These are phyloP conservation scores for Candida tammaniensis DNA, from an alignment of 805 yeast species.

Conservation along the genomic window DNA sequence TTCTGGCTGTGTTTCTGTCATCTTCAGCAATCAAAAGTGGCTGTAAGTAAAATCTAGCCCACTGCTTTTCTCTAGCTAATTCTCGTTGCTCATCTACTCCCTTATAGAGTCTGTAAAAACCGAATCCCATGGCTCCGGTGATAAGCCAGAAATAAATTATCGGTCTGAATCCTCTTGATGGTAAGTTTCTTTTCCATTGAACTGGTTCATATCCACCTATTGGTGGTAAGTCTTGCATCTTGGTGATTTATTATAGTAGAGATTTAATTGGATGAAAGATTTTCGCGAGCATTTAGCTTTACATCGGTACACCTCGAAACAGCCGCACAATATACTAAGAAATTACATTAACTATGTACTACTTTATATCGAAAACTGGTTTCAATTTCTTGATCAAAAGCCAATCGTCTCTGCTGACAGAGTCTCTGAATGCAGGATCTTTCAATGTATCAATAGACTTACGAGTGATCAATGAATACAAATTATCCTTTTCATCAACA, in stretches of 20 bases:
- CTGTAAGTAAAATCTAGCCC: slow-evolving; percentile 71
- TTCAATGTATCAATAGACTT: slow-evolving; percentile 94
- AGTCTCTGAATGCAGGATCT: slow-evolving; percentile 95
- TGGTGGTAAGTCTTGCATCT: slow-evolving; percentile 85
- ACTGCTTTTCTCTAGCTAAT: slow-evolving; percentile 67
- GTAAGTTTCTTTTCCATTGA: slow-evolving; percentile 87
- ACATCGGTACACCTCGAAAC: neutral
- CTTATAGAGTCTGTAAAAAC: slow-evolving; percentile 62
- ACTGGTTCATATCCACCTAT: slow-evolving; percentile 80
- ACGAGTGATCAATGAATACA: slow-evolving; percentile 89
- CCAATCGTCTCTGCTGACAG: slow-evolving; percentile 96
- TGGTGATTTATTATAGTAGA: no score
- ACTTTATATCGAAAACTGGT: slow-evolving; percentile 81
- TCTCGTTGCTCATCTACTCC: slow-evolving; percentile 78
- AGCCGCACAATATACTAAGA: neutral
- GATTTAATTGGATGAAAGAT: slow-evolving; percentile 16
- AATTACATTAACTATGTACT: slow-evolving; percentile 10
- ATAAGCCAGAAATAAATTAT: slow-evolving; percentile 64
- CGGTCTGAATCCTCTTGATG: slow-evolving; percentile 83
- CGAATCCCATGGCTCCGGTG: slow-evolving; percentile 63
- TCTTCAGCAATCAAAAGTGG: slow-evolving; percentile 80
- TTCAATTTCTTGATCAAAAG: slow-evolving; percentile 83
- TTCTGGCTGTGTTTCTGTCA: slow-evolving; percentile 74
- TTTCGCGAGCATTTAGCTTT: slow-evolving; percentile 1
- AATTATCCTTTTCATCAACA: slow-evolving; percentile 85